Evolutionary conservation across 2,329 filamentous ascomycete species (phyloP).

Genomic region (Rasamsonia emersonii): DNA sequence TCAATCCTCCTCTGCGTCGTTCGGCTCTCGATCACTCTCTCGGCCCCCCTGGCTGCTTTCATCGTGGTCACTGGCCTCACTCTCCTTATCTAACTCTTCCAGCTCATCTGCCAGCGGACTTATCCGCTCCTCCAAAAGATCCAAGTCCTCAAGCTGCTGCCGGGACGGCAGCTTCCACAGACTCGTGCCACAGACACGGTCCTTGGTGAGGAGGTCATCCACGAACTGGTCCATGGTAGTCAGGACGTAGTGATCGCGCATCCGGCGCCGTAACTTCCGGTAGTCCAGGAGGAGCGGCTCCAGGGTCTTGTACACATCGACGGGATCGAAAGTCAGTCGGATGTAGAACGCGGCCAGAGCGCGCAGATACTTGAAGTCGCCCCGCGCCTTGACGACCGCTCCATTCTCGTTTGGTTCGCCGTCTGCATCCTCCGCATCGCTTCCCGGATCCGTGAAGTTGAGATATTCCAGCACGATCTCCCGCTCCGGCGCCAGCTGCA

Average conservation of each 20-base stretch:
- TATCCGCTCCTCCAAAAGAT: slow-evolving; percentile 73
- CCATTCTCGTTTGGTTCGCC: slow-evolving; percentile 13
- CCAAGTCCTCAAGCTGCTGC: slow-evolving; percentile 77
- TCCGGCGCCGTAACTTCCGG: slow-evolving; percentile 71
- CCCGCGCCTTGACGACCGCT: slow-evolving; percentile 25
- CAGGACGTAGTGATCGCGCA: slow-evolving; percentile 63
- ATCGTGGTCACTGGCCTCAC: slow-evolving; percentile 12
- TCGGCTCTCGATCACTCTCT: slow-evolving; percentile 3
- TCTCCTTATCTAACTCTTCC: slow-evolving; percentile 35
- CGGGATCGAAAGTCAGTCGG: slow-evolving; percentile 73
- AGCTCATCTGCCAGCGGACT: slow-evolving; percentile 68
- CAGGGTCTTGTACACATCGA: slow-evolving; percentile 68
- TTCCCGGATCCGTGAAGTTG: slow-evolving; percentile 65
- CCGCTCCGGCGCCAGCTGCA: slow-evolving; percentile 75
- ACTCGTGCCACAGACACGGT: slow-evolving; percentile 82
- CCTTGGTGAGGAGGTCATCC: slow-evolving; percentile 81
- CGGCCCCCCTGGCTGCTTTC: slow-evolving; percentile 15
- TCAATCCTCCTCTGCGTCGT: slow-evolving; percentile 21
- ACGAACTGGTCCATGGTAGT: slow-evolving; percentile 88
- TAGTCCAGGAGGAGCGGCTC: slow-evolving; percentile 77
- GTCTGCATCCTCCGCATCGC: slow-evolving; percentile 20
- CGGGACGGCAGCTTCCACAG: slow-evolving; percentile 84
- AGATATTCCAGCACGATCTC: slow-evolving; percentile 75
- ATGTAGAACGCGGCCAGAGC: slow-evolving; percentile 89
- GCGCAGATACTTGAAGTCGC: slow-evolving; percentile 66